phyloP scores from a whole-genome alignment of 2,329 filamentous ascomycete species.

The Cercospora janseana region DNA sequence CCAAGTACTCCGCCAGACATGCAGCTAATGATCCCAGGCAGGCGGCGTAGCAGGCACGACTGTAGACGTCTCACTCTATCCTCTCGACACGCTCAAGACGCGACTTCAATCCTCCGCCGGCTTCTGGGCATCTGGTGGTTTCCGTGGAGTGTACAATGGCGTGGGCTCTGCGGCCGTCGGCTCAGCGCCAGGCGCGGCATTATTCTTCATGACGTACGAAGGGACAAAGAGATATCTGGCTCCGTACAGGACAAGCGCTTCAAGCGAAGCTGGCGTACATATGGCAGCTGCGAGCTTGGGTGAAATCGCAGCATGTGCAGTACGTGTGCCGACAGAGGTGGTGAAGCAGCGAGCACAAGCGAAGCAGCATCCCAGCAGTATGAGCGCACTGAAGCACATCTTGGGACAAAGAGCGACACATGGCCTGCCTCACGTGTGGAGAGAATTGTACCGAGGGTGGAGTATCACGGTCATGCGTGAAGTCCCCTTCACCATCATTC shows the following conservation, averaged over 20 bases:
- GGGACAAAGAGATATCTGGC: slow-evolving; percentile 30
- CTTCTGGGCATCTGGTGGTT: slow-evolving; percentile 81
- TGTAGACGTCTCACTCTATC: slow-evolving; percentile 94
- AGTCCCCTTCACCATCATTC: slow-evolving; percentile 94
- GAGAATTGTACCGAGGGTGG: slow-evolving; percentile 88
- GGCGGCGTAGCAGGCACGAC: slow-evolving; percentile 91
- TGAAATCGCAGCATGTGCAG: slow-evolving; percentile 86
- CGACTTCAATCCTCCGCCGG: slow-evolving; percentile 80
- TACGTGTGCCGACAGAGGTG: slow-evolving; percentile 92
- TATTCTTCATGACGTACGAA: slow-evolving; percentile 69
- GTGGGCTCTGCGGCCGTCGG: slow-evolving; percentile 86
- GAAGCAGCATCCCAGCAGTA: slow-evolving; percentile 69
- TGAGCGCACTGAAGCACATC: slow-evolving; percentile 68
- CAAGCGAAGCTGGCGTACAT: slow-evolving; percentile 53
- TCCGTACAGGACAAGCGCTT: background rate
- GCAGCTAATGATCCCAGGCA: slow-evolving; percentile 52
- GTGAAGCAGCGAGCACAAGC: slow-evolving; percentile 97
- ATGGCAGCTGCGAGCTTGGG: slow-evolving; percentile 84
- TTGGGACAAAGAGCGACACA: slow-evolving; percentile 43
- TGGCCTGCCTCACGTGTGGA: slow-evolving; percentile 61
- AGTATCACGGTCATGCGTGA: slow-evolving; percentile 90
- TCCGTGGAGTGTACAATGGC: slow-evolving; percentile 88
- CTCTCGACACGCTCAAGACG: slow-evolving; percentile 97
- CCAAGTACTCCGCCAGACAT: background rate
- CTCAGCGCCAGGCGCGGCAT: slow-evolving; percentile 86